Evolutionary conservation across 345 rosid genomes (phyloP), one percentile per base, ranked within the genome.

Genomic region (Durio zibethinus): DNA sequence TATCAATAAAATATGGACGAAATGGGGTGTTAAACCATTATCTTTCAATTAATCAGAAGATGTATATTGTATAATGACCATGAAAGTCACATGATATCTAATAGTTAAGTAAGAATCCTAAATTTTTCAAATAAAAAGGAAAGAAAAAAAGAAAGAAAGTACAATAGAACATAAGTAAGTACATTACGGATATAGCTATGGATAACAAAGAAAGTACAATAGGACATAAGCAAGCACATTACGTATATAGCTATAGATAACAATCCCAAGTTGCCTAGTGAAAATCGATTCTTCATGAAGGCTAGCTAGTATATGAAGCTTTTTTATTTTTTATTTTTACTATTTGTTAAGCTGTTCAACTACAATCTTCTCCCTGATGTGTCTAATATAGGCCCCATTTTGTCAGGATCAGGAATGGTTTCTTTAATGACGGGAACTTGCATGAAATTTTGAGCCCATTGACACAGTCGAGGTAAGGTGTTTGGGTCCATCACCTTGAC

Each of bases 381-480:
- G 16, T 40, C 10, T 66, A 9, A 40, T 1, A 21, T 66, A 66
- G 33, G 72, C 50, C 52, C 10, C 62, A 52, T 1, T 5, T 48
- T 52, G 23, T 72, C 1, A 52, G 0, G 27, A 7, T 72, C 42
- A 18, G 75, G 75, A 45, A 72, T 20, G 29, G 12, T 52, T 52
- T 72, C 75, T 48, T 52, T 72, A 29, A 72, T 20, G 42, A 52
- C 63, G 33, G 75, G 2, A 52, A 54, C 75, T 59, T 68, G 16
- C 40, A 59, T 21, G 61, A 75, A 78, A 43, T 72, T 18, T 18
- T 61, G 2, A 6, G 47, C 38, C 84, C 82, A 82, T 7, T 3
- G 18, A 16, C 36, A 35, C 25, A 63, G 59, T 23, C 68, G 53
- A 33, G 84, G 82, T 12, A 82, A 82, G 59, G 38, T 53, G 47